Evolutionary conservation across 768 basidiomycete species (phyloP).

Genomic region (Cyclocybe cylindracea): DNA sequence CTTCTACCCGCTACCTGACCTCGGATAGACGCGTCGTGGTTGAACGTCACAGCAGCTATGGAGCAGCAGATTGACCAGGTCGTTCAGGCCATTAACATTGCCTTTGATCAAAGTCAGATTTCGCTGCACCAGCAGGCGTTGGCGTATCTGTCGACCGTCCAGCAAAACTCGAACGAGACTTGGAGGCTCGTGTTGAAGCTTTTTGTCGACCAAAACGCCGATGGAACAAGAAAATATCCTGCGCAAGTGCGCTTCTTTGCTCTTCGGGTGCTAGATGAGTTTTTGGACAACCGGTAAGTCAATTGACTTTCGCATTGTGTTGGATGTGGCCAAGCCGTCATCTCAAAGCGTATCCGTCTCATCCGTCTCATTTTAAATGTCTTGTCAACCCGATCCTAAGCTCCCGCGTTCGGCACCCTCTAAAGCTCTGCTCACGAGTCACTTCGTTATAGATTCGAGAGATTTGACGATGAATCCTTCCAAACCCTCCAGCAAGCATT

Average conservation of each 20-base stretch:
- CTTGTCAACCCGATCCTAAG: background rate
- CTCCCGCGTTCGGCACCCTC: background rate
- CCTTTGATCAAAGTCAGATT: constrained; percentile 74
- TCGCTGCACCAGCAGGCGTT: constrained; percentile 84
- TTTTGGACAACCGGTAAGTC: constrained; percentile 79
- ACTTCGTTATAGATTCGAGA: constrained; percentile 50
- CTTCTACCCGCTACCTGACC: constrained; percentile 17
- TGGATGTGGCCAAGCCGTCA: background rate
- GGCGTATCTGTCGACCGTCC: constrained; percentile 76
- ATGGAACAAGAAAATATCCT: constrained; percentile 68
- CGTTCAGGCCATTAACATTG: constrained; percentile 85
- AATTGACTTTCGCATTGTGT: constrained; percentile 3
- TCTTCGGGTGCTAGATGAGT: constrained; percentile 78
- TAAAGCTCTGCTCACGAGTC: constrained; percentile 7
- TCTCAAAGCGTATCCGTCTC: too few species aligned
- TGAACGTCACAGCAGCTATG: constrained; percentile 40
- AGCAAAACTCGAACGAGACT: constrained; percentile 69
- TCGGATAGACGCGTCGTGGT: constrained; percentile 20
- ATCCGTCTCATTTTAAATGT: constrained; percentile 1
- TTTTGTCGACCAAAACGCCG: constrained; percentile 62
- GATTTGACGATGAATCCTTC: constrained; percentile 70
- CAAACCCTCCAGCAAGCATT: constrained; percentile 74
- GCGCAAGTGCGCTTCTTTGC: constrained; percentile 79
- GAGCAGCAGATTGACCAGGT: constrained; percentile 76
- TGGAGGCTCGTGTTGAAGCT: constrained; percentile 83